These are phyloP conservation scores for Aspergillus cavernicola DNA, from an alignment of 495 filamentous ascomycete species.

Conservation along the genomic window DNA sequence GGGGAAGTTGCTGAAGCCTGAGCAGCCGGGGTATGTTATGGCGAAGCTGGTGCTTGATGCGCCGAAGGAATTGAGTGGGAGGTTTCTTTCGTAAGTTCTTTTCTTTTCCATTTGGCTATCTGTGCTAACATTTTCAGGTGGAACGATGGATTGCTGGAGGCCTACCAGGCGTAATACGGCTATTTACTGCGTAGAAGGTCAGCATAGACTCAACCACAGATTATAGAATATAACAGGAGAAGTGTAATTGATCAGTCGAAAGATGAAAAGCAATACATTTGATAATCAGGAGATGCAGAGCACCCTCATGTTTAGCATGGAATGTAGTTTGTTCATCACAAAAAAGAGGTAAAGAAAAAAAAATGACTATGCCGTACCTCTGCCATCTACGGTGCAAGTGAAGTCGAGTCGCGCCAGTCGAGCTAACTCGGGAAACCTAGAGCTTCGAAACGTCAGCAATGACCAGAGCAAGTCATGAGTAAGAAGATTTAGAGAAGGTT, in stretches of 20 bases:
- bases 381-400: not conserved
- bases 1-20: conserved; percentile 71
- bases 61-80: conserved; percentile 64
- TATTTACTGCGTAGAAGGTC: conserved; percentile 28
- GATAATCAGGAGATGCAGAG: conserved; percentile 62
- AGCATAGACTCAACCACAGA: conserved; percentile 28
- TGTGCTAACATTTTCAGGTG: conserved; percentile 56
- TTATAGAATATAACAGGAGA: conserved; percentile 19
- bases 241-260: conserved; percentile 67
- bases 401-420: not conserved
- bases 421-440: not conserved
- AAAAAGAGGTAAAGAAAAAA: conserved; percentile 20
- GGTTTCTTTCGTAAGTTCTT: conserved; percentile 61
- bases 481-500: conserved; percentile 14
- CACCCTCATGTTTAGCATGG: conserved; percentile 90
- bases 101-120: not conserved
- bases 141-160: conserved; percentile 61
- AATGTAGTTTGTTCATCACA: conserved; percentile 72
- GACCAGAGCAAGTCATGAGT: conserved; percentile 13
- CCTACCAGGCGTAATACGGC: conserved; percentile 51
- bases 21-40: conserved; percentile 83
- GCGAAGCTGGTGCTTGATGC: conserved; percentile 67
- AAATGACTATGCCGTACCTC: conserved; percentile 9
- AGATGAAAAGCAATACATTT: conserved; percentile 91
- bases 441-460: conserved; percentile 33